phyloP scores from a whole-genome alignment of 106 monocot genomes.

The Dendrobium nobile region DNA sequence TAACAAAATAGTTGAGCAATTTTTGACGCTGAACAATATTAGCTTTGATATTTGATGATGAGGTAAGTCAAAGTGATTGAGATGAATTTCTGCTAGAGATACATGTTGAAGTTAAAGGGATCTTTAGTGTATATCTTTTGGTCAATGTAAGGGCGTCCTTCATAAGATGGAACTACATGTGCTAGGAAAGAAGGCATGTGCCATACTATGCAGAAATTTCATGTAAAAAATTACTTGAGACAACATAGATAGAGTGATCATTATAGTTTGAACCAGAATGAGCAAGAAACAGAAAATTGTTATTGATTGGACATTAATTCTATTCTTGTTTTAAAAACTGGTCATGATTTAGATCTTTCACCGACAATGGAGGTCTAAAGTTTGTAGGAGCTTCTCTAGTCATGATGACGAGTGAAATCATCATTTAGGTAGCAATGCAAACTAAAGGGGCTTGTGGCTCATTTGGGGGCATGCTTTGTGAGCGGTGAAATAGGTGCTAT shows the following conservation, averaged over 20 bases:
- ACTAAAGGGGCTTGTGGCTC: background rate
- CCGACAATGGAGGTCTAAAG: background rate
- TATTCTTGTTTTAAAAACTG: background rate
- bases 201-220: background rate
- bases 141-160: background rate
- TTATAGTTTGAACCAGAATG: slow-evolving; percentile 4
- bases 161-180: background rate
- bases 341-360: background rate
- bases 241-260: background rate
- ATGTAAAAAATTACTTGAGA: background rate
- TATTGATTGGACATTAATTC: background rate
- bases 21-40: background rate
- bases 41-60: no score
- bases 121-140: background rate
- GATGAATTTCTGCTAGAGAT: background rate
- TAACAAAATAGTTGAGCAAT: background rate
- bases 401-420: background rate
- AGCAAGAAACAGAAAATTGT: background rate
- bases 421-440: background rate
- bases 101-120: background rate
- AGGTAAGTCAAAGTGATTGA: background rate
- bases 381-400: background rate
- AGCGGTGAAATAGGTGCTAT: background rate
- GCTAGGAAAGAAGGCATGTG: background rate
- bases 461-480: background rate